Base-by-base conservation (phyloP, 345 rosid species). In the Noccaea bulbosa region DNA sequence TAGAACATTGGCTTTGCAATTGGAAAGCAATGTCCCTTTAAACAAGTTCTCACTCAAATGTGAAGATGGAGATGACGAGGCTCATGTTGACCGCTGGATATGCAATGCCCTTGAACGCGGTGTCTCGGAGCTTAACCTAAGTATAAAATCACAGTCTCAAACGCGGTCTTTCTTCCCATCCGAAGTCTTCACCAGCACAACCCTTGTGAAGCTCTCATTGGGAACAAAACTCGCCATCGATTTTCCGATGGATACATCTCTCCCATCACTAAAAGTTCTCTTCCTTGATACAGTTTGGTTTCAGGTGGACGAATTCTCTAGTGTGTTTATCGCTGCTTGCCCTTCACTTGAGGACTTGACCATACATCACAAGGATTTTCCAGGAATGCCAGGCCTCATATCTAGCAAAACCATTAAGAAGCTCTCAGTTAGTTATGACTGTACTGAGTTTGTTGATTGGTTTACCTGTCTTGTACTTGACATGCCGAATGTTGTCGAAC, bases 71-170 rank as follows among this genome's bases (percentile, higher is more conserved):
- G 4, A 16, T 7, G 11, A 46, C 48, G 45, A 41, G 14, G 17
- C 14, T 46, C 20, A 17, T 47, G 51, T 47, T 47, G 52, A 47
- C 52, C 52, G 52, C 10, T 47, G 27, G 52, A 47, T 47, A 47
- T 47, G 52, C 17, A 17, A 17, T 17, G 52, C 27, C 10, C 27
- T 47, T 11, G 27, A 17, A 5, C 52, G 22, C 27, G 27, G 27
- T 12, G 11, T 47, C 52, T 16, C 17, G 5, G 52, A 47, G 52
- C 27, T 47, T 47, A 11, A 17, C 7, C 27, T 47, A 17, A 0
- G 5, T 27, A n/a, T 47, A 3, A 12, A 5, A 8, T 16, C 8
- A 16, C 0, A 24, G 27, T 24, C 27, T 24, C 2, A 0, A 0
- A 1, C 1, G 27, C 17, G 11, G 27, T 0, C 0, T 16, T 24